phyloP scores from a whole-genome alignment of 2,329 filamentous ascomycete species.

The Basipetospora chlamydospora region DNA sequence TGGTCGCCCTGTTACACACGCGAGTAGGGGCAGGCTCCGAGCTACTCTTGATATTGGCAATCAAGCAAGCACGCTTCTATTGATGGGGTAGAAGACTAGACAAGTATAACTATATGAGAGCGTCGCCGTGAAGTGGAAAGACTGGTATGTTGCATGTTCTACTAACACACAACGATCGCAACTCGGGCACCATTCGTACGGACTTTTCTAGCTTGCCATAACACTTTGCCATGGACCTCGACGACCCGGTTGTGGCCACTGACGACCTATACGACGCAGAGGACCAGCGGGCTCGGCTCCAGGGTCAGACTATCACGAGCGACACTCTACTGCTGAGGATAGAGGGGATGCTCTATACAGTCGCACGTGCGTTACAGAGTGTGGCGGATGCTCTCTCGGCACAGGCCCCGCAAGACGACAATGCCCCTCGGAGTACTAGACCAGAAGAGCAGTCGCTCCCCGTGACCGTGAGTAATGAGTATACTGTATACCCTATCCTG shows the following conservation, averaged over 20 bases:
- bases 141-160: not conserved
- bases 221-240: not conserved
- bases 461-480: not conserved
- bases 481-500: no score
- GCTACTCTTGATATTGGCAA: no score
- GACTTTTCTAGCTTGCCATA: not conserved
- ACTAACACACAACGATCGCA: no score
- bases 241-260: not conserved
- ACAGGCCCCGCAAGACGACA: not conserved
- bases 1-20: no score
- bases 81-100: not conserved
- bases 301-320: not conserved
- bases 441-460: not conserved
- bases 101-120: not conserved
- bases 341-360: not conserved
- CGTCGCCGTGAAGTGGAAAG: not conserved
- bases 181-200: no score
- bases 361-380: not conserved
- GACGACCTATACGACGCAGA: not conserved
- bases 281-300: no score
- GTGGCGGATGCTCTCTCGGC: not conserved
- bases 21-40: no score
- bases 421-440: not conserved
- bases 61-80: not conserved
- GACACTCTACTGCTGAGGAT: not conserved